Base-by-base conservation (phyloP, 2,329 filamentous ascomycete species). In the Pyrenochaeta sp. region DNA sequence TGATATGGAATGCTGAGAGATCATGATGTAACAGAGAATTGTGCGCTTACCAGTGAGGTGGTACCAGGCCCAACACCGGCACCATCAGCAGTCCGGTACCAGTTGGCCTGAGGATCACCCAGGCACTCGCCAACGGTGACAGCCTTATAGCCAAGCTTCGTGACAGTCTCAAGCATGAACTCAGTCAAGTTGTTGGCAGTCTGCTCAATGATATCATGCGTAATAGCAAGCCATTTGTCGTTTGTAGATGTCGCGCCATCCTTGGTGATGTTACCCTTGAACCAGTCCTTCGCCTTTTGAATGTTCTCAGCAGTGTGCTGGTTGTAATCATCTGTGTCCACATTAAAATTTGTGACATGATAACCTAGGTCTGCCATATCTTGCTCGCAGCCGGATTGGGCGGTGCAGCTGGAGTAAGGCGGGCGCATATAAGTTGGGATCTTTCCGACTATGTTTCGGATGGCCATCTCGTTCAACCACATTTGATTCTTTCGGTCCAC, bases 271-370 rank as follows among this genome's bases (percentile, higher is more conserved):
- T 79, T 80, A 23, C 75, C 67, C 55, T 74, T 66, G 74, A 87
- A 86, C 60, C 77, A 79, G 61, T 82, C 73, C 76, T 86, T 77
- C 64, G 83, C 82, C 69, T 82, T 80, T 58, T 82, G 77, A 45
- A 83, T 82, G 51, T 75, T 61, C 49, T 73, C 67, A 0, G 83
- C 77, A 3, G 78, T 75, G 53, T 80, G 73, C 45, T 83, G 80
- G 65, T 86, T 82, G 79, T 86, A 87, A 73, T 88, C 86, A 45
- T 85, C 82, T 1, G 85, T 81, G 66, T 88, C 85, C 42, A 88
- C 75, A 57, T 87, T 83, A 64, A 86, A 79, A 63, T 84, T 87
- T 63, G 84, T 82, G 64, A 87, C 80, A 66, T 85, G 84, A 77
- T 86, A 87, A 51, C 82, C 82, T 43, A 87, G 68, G 40, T 68